Evolutionary conservation across 78 protist genomes (phyloP).

Genomic region (Dictyostelium firmibasis): DNA sequence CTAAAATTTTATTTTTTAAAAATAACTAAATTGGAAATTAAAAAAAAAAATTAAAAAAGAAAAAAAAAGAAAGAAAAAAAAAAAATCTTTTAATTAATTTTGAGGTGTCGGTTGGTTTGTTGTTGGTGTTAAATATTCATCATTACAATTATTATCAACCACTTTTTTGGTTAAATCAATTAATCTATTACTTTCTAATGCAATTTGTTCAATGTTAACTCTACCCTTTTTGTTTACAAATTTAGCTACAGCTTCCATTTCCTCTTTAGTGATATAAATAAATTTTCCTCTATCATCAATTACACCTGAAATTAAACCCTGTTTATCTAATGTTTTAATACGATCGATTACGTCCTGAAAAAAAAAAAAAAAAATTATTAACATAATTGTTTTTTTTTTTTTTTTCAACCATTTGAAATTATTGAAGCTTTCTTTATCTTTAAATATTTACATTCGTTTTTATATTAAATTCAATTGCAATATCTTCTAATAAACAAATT

Average conservation of each 20-base stretch:
- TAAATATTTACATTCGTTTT: conserved; percentile 16
- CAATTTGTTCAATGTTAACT: conserved; percentile 82
- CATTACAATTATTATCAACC: background rate
- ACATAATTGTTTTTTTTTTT: background rate
- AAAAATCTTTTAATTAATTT: background rate
- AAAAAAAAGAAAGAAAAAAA: no score
- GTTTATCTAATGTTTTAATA: conserved; percentile 69
- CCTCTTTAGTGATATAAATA: conserved; percentile 83
- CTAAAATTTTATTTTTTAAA: no score
- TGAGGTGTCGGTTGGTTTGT: background rate
- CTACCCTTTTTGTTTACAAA: conserved; percentile 81
- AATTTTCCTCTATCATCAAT: conserved; percentile 91
- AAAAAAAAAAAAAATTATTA: background rate
- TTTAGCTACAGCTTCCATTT: conserved; percentile 80
- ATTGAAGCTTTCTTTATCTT: background rate
- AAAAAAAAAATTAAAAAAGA: no score
- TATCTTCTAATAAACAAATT: conserved; percentile 57
- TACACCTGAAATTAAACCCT: conserved; percentile 86
- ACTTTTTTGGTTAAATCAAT: conserved; percentile 46
- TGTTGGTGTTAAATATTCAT: background rate
- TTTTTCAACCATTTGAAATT: no score
- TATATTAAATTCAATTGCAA: conserved; percentile 60
- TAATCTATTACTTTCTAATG: conserved; percentile 75
- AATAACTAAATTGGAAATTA: no score
- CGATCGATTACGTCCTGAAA: conserved; percentile 69